phyloP scores from a whole-genome alignment of 495 filamentous ascomycete species.

The Penicillium arizonense region DNA sequence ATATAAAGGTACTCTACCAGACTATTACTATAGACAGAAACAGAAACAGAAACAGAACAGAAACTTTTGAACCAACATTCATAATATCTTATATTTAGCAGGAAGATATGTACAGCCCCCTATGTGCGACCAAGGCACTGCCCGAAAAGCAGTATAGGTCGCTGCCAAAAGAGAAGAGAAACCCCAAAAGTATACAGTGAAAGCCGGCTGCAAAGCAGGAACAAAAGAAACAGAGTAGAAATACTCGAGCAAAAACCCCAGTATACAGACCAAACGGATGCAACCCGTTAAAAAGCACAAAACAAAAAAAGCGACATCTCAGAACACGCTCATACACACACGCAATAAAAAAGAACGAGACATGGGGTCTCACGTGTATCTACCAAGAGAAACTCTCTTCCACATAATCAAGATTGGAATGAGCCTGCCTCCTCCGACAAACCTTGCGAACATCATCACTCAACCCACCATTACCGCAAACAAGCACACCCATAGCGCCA shows the following conservation, averaged over 20 bases:
- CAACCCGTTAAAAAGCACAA: neutral
- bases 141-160: neutral
- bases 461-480: slow-evolving; percentile 82
- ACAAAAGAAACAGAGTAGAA: neutral
- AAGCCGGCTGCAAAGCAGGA: slow-evolving; percentile 5
- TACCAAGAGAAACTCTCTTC: slow-evolving; percentile 93
- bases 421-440: slow-evolving; percentile 62
- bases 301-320: slow-evolving; percentile 3
- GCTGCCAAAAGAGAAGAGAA: slow-evolving; percentile 1
- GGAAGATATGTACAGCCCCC: slow-evolving; percentile 16
- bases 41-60: neutral
- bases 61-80: neutral
- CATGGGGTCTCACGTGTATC: neutral
- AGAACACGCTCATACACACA: slow-evolving; percentile 3
- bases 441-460: slow-evolving; percentile 80
- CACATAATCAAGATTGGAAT: slow-evolving; percentile 70
- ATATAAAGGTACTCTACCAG: too few species aligned
- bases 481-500: slow-evolving; percentile 86
- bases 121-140: neutral
- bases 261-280: neutral
- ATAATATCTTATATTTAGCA: slow-evolving; percentile 10
- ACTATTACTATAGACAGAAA: neutral
- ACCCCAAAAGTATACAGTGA: slow-evolving; percentile 1
- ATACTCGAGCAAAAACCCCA: neutral
- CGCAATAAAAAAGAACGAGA: slow-evolving; percentile 1